These are phyloP conservation scores for Blastocladiella britannica DNA, from an alignment of 192 early-diverging fungal species.

Conservation along the genomic window DNA sequence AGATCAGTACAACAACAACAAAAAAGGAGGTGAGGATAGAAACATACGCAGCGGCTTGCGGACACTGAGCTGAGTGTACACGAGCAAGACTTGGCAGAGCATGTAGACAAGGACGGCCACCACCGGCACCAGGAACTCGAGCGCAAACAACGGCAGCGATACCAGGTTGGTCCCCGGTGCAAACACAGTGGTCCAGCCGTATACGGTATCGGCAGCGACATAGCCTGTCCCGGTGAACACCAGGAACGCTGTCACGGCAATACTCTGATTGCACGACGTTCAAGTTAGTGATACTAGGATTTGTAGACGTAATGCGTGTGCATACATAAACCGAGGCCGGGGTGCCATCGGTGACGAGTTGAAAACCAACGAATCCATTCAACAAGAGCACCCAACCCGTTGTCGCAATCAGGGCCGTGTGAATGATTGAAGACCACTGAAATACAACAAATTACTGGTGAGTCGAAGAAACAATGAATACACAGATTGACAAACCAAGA, in stretches of 20 bases:
- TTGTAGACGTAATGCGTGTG: neutral
- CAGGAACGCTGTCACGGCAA: slow-evolving; percentile 4
- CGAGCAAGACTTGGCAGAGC: slow-evolving; percentile 5
- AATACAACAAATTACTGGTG: neutral
- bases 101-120: slow-evolving; percentile 3
- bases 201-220: slow-evolving; percentile 7
- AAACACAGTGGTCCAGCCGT: slow-evolving; percentile 4
- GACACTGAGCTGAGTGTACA: slow-evolving; percentile 5
- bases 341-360: slow-evolving; percentile 12
- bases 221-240: slow-evolving; percentile 4
- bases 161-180: slow-evolving; percentile 6
- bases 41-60: slow-evolving; percentile 7
- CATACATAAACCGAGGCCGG: slow-evolving; percentile 4
- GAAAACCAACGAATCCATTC: slow-evolving; percentile 4
- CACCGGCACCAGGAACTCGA: slow-evolving; percentile 4
- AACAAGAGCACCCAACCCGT: neutral
- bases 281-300: neutral
- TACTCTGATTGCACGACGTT: slow-evolving; percentile 3
- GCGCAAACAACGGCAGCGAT: slow-evolving; percentile 6
- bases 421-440: neutral
- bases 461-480: no score
- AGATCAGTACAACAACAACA: no score
- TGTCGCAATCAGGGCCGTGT: neutral
- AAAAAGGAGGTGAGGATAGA: no score
- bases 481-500: no score